phyloP scores from a whole-genome alignment of 202 grass and related monocot genomes.

The Cymbopogon flexuosus region DNA sequence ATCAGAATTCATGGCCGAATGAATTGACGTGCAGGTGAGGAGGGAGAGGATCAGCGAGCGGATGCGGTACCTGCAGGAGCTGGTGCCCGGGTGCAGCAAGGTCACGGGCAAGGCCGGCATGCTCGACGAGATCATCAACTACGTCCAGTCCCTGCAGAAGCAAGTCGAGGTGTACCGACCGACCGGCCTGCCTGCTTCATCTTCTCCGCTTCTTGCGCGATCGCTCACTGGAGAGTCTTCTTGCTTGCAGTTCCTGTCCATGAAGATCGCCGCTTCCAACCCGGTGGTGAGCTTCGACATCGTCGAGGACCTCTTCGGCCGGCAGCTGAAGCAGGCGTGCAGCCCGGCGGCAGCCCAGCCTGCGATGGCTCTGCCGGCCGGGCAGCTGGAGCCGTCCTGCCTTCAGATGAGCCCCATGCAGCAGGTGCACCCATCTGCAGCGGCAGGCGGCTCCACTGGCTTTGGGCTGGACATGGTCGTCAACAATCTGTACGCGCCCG shows the following conservation, averaged over 20 bases:
- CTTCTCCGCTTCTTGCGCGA: background rate
- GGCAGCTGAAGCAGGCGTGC: constrained; percentile 53
- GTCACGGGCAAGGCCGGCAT: constrained; percentile 96
- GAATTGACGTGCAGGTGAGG: constrained; percentile 53
- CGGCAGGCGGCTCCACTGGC: constrained; percentile 22
- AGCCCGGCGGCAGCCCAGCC: constrained; percentile 30
- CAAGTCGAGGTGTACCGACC: constrained; percentile 72
- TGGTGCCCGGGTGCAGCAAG: constrained; percentile 96
- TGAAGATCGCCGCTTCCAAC: constrained; percentile 76
- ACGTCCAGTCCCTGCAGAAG: constrained; percentile 96
- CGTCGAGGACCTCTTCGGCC: constrained; percentile 56
- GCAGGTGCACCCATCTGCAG: constrained; percentile 36
- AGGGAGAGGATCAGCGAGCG: constrained; percentile 97
- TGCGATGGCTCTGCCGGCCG: constrained; percentile 28
- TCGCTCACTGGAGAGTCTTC: background rate
- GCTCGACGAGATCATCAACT: constrained; percentile 99
- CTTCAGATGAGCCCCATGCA: constrained; percentile 60
- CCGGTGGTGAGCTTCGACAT: constrained; percentile 69
- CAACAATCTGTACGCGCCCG: constrained; percentile 30
- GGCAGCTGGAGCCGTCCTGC: constrained; percentile 49
- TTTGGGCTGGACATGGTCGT: constrained; percentile 60
- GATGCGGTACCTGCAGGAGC: constrained; percentile 91
- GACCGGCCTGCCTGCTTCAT: background rate
- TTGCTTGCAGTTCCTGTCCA: constrained; percentile 76
- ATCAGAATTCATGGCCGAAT: background rate